Conservation (phyloP, 2,329 filamentous ascomycete species). For the Rosellinia necatrix region DNA sequence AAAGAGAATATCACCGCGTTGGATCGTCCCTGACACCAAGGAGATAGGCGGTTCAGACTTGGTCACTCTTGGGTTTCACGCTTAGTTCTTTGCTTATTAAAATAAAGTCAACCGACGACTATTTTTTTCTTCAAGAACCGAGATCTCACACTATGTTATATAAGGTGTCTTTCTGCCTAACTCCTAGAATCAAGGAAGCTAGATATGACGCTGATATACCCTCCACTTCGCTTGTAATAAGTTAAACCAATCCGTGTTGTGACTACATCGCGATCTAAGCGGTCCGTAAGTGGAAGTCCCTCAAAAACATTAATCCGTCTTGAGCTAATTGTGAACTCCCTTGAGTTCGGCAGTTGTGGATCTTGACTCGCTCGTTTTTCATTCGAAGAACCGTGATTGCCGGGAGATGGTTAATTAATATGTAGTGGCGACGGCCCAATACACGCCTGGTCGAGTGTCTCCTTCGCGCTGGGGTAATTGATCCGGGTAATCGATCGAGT, state of each 20-base stretch:
- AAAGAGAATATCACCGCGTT: not conserved
- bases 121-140: not conserved
- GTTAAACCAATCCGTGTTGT: not conserved
- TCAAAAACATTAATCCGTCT: not conserved
- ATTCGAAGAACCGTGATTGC: conserved; percentile 1
- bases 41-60: not conserved
- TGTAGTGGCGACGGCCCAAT: not conserved
- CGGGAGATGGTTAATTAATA: conserved; percentile 3
- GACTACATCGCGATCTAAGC: not conserved
- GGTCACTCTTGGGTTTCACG: not conserved
- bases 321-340: not conserved
- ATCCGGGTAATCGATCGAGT: conserved; percentile 9
- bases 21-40: not conserved
- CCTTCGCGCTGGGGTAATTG: conserved; percentile 2
- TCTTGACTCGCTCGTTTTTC: not conserved
- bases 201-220: not conserved
- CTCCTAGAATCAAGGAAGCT: not conserved
- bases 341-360: conserved; percentile 10
- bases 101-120: not conserved
- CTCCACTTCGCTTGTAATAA: not conserved
- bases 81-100: not conserved
- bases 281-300: not conserved
- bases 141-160: not conserved
- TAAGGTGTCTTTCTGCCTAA: not conserved
- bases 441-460: not conserved